Conservation (phyloP, 2,329 filamentous ascomycete genomes). For the Rugonectria rugulosa region DNA sequence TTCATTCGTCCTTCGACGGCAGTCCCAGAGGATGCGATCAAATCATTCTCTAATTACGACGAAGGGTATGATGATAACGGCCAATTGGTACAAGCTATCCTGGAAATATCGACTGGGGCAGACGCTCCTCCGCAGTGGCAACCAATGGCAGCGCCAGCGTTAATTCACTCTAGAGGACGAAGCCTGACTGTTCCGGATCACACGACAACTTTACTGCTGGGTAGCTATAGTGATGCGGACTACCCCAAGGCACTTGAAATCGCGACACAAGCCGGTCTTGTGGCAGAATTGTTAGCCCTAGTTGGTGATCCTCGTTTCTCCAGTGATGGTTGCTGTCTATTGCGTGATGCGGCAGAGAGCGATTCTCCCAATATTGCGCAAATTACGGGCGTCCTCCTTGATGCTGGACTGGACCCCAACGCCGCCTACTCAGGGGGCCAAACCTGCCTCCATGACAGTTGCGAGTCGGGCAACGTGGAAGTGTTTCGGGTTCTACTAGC, state of each 20-base stretch:
- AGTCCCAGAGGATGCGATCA: not conserved
- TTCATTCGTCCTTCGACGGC: not conserved
- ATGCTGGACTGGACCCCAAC: not conserved
- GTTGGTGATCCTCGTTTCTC: not conserved
- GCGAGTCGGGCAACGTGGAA: not conserved
- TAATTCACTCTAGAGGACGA: not conserved
- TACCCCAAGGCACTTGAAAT: not conserved
- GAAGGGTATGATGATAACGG: not conserved
- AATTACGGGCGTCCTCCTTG: not conserved
- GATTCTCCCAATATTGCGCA: not conserved
- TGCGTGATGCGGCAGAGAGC: not conserved
- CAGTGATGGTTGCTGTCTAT: not conserved
- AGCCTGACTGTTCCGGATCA: no score
- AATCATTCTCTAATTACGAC: not conserved
- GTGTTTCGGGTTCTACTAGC: not conserved
- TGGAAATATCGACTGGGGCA: not conserved
- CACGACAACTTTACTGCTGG: not conserved
- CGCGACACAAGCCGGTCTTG: not conserved
- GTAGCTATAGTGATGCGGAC: not conserved
- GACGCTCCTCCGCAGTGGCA: not conserved
- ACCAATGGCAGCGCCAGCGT: not conserved
- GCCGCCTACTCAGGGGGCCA: not conserved
- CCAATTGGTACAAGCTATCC: not conserved
- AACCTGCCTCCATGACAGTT: not conserved
- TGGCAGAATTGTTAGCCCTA: not conserved